Evolutionary conservation across 768 basidiomycete species (phyloP), one percentile per base, ranked within the genome.

Genomic region (Trametes cubensis): DNA sequence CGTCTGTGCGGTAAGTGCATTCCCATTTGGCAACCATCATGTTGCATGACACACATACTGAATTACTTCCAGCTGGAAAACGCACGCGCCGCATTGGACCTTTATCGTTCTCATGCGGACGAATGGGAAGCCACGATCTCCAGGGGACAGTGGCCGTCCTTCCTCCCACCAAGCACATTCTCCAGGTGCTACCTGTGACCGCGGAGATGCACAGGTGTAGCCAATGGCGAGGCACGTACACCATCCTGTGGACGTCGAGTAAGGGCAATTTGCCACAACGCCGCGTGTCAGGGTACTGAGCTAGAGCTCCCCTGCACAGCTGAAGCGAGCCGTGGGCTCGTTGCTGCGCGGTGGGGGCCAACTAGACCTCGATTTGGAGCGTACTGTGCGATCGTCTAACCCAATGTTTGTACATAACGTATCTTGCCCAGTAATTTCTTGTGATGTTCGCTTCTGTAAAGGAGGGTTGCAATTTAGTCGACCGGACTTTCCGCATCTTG

Each of bases 131-230:
- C 65, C 11, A 78, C 83, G 21, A 78, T 92, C 46, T 72, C 79
- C 15, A 76, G 75, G 34, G 84, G 83, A 11, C 84, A 86, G 62
- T 93, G 91, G 91, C 90, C 91, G 1, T 87, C 83, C 60, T 79
- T 79, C 56, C 81, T 93, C 51, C 90, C 91, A 39, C 91, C 91
- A 0, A 86, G 84, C 73, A 85, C 86, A 10, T 93, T 89, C 74
- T 91, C 91, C 55, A 83, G 90, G 65, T 93, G 90, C 72, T 93
- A 91, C 70, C 73, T 84, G 55, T 91, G 70, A 76, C 23, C 42
- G 34, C 30, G 26, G 54, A 34, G 48, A 45, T 45, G 34, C 6
- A 21, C 15, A n/a, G 26, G 48, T 26, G 23, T 28, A 49, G 17
- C 48, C 48, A 26, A 49, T 17, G 25, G 48, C 26, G 26, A 26